Evolutionary conservation across 345 rosid species (phyloP).

Genomic region (Hevea brasiliensis): DNA sequence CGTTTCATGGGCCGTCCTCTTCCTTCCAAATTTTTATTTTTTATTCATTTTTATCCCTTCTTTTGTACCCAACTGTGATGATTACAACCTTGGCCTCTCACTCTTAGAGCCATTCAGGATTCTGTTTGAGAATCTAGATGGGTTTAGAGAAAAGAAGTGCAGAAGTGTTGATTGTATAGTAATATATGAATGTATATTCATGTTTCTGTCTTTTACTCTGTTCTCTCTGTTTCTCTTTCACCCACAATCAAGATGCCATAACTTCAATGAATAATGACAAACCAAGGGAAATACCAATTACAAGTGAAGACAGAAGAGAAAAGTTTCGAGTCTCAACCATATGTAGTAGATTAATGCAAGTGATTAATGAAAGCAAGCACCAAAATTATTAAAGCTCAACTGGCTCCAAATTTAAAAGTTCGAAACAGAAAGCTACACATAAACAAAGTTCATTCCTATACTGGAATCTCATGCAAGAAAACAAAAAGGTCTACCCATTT

Average conservation of each 20-base stretch:
- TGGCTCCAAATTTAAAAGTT: not conserved
- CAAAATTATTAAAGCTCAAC: not conserved
- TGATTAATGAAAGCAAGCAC: conserved; percentile 9
- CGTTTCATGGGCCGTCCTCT: conserved; percentile 8
- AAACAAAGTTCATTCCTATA: not conserved
- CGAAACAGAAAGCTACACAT: not conserved
- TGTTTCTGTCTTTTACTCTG: not conserved
- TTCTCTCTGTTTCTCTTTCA: not conserved
- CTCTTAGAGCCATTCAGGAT: conserved; percentile 38
- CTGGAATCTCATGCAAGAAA: conserved; percentile 13
- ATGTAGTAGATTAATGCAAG: not conserved
- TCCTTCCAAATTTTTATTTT: not conserved
- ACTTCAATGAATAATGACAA: not conserved
- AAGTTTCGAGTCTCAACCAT: not conserved
- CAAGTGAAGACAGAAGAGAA: conserved; percentile 16
- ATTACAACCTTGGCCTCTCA: conserved; percentile 59
- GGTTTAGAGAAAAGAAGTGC: conserved; percentile 39
- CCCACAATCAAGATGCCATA: not conserved
- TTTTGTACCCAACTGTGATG: conserved; percentile 16
- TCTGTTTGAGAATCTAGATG: conserved; percentile 40
- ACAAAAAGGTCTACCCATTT: conserved; percentile 10
- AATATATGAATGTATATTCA: not conserved
- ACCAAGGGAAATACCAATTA: conserved; percentile 6
- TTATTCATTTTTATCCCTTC: no score
- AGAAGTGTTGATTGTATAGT: conserved; percentile 45